These are phyloP conservation scores for Dysphania ambrosioides DNA, from an alignment of 148 eudicot genomes.

Conservation along the genomic window DNA sequence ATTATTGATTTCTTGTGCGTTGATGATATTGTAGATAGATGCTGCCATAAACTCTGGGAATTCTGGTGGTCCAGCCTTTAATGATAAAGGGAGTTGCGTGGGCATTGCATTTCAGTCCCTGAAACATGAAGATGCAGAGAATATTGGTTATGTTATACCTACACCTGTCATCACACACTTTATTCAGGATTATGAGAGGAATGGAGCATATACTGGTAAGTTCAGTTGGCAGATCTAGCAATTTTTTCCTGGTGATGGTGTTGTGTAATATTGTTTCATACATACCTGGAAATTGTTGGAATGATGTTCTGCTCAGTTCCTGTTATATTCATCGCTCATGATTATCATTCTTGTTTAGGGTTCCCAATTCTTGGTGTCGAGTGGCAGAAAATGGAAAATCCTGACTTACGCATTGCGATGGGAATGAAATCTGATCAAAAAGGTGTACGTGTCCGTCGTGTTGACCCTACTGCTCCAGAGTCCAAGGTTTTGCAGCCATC, in stretches of 20 bases:
- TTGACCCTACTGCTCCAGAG: constrained; percentile 73
- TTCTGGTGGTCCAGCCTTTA: constrained; percentile 88
- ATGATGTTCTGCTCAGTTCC: neutral
- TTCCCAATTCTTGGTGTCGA: constrained; percentile 77
- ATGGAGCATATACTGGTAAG: constrained; percentile 79
- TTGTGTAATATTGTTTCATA: neutral
- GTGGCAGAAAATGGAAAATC: constrained; percentile 94
- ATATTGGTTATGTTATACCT: constrained; percentile 88
- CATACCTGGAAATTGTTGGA: neutral
- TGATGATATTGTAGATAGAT: constrained; percentile 46
- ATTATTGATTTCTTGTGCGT: neutral
- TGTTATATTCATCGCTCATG: neutral
- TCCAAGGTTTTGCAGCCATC: constrained; percentile 57
- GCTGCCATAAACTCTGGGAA: constrained; percentile 92
- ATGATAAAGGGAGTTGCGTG: constrained; percentile 63
- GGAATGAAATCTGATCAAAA: constrained; percentile 80
- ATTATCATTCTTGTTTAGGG: constrained; percentile 33
- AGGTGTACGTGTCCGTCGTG: constrained; percentile 70
- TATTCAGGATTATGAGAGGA: constrained; percentile 70
- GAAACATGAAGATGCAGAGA: constrained; percentile 71
- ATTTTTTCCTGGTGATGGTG: neutral
- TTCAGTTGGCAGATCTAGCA: neutral
- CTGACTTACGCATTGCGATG: constrained; percentile 60
- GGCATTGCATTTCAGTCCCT: constrained; percentile 90
- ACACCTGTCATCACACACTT: constrained; percentile 81